These are phyloP conservation scores for Maudiozyma humilis DNA, from an alignment of 1,139 yeast species.

Conservation along the genomic window DNA sequence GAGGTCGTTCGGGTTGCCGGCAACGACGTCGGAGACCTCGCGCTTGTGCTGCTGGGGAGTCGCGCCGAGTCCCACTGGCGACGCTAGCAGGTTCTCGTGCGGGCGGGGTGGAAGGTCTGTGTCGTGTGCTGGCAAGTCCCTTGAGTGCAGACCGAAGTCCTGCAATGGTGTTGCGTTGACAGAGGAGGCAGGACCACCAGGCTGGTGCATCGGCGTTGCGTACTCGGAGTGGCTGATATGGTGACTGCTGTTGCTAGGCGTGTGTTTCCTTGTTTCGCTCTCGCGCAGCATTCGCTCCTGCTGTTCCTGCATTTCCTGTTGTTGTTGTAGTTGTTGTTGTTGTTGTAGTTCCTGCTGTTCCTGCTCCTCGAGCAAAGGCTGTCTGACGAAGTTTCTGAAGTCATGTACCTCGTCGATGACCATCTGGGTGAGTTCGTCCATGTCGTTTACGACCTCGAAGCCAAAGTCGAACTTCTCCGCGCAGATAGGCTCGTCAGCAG, in stretches of 20 bases:
- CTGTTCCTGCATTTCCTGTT: slow-evolving; percentile 11
- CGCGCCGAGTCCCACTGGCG: slow-evolving; percentile 18
- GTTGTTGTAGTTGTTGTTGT: slow-evolving; percentile 20
- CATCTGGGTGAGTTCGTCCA: slow-evolving; percentile 67
- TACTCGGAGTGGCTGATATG: slow-evolving; percentile 1
- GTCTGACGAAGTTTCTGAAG: slow-evolving; percentile 76
- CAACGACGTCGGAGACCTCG: not conserved
- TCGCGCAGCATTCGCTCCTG: slow-evolving; percentile 7
- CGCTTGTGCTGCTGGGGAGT: not conserved
- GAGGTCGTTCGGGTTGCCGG: slow-evolving; percentile 27
- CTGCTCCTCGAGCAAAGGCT: slow-evolving; percentile 58
- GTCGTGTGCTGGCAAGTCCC: slow-evolving; percentile 35
- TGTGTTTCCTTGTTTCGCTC: slow-evolving; percentile 10
- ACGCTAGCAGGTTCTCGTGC: slow-evolving; percentile 31
- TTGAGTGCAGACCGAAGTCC: slow-evolving; percentile 33
- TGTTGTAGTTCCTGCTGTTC: slow-evolving; percentile 17
- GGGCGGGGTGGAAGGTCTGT: slow-evolving; percentile 38
- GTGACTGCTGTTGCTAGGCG: not conserved
- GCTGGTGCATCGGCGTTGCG: slow-evolving; percentile 10
- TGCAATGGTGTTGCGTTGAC: slow-evolving; percentile 17
- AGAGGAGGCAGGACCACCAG: not conserved
- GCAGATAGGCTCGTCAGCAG: slow-evolving; percentile 88
- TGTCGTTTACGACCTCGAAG: slow-evolving; percentile 80
- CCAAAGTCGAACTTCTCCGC: slow-evolving; percentile 78
- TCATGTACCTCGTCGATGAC: slow-evolving; percentile 74